These are phyloP conservation scores for Talaromyces verruculosus DNA, from an alignment of 2,329 filamentous ascomycete genomes.

Conservation along the genomic window DNA sequence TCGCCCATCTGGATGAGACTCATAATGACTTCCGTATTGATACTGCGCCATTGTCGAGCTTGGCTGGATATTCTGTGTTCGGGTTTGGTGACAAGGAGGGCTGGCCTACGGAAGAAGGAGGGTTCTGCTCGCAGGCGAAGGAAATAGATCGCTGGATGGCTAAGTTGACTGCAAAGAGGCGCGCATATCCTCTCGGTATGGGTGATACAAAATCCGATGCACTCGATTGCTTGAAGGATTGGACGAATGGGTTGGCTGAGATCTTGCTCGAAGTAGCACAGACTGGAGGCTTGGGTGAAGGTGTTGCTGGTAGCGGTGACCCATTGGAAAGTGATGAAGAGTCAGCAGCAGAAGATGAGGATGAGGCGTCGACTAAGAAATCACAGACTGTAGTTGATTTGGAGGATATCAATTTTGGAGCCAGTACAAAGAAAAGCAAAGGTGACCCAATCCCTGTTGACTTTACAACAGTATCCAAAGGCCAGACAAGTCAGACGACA, in stretches of 20 bases:
- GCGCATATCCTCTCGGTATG: conserved; percentile 85
- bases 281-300: conserved; percentile 58
- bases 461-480: conserved; percentile 62
- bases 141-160: conserved; percentile 96
- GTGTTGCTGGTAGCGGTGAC: conserved; percentile 77
- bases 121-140: conserved; percentile 89
- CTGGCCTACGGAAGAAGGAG: conserved; percentile 87
- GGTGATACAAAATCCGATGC: conserved; percentile 80
- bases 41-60: conserved; percentile 71
- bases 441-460: conserved; percentile 70
- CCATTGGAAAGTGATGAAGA: conserved; percentile 79
- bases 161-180: conserved; percentile 81
- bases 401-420: conserved; percentile 68
- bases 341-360: conserved; percentile 56
- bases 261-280: conserved; percentile 61
- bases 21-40: conserved; percentile 97
- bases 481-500: conserved; percentile 33
- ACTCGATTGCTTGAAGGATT: conserved; percentile 67
- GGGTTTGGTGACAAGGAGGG: conserved; percentile 88
- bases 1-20: conserved; percentile 85
- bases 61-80: conserved; percentile 90
- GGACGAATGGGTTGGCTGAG: conserved; percentile 71
- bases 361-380: conserved; percentile 44
- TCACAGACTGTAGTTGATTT: conserved; percentile 66
- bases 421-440: conserved; percentile 1